Conservation (phyloP, 768 basidiomycete genomes). For the Hortiboletus campestris region DNA sequence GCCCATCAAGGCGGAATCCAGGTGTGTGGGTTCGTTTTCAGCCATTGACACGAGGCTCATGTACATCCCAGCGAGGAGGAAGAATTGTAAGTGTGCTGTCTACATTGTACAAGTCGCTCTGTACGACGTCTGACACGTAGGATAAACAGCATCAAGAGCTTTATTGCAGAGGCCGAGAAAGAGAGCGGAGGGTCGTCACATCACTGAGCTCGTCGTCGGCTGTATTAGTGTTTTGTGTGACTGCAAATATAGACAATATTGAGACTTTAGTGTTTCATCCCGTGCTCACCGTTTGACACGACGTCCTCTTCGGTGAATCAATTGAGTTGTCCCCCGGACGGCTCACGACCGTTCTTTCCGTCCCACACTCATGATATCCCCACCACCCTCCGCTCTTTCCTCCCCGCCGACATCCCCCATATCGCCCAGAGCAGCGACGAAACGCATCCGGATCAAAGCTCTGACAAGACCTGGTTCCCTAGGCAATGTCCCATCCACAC, state of each 20-base stretch:
- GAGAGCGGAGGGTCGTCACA: slow-evolving; percentile 47
- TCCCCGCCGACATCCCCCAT: slow-evolving; percentile 23
- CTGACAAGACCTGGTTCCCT: slow-evolving; percentile 1
- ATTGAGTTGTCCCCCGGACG: too few species aligned
- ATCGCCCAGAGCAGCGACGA: slow-evolving; percentile 5
- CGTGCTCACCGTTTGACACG: slow-evolving; percentile 1
- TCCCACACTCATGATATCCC: background rate
- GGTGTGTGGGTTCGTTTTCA: slow-evolving; percentile 44
- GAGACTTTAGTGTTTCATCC: background rate
- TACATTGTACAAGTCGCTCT: slow-evolving; percentile 12
- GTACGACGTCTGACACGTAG: slow-evolving; percentile 43
- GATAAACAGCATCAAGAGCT: slow-evolving; percentile 72
- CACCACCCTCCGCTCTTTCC: slow-evolving; percentile 1
- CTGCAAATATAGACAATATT: slow-evolving; percentile 10
- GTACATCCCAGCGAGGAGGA: slow-evolving; percentile 66
- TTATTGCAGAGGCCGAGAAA: slow-evolving; percentile 82
- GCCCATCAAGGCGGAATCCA: slow-evolving; percentile 63
- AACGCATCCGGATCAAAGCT: slow-evolving; percentile 15
- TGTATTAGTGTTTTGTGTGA: slow-evolving; percentile 4
- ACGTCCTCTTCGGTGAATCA: background rate
- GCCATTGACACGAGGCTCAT: slow-evolving; percentile 5
- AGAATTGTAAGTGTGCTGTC: slow-evolving; percentile 61
- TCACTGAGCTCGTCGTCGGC: slow-evolving; percentile 20
- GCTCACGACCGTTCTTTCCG: background rate
- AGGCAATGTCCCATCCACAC: too few species aligned